These are phyloP conservation scores for Bothriochloa decipiens DNA, from an alignment of 176 grass and related monocot species.

Conservation along the genomic window DNA sequence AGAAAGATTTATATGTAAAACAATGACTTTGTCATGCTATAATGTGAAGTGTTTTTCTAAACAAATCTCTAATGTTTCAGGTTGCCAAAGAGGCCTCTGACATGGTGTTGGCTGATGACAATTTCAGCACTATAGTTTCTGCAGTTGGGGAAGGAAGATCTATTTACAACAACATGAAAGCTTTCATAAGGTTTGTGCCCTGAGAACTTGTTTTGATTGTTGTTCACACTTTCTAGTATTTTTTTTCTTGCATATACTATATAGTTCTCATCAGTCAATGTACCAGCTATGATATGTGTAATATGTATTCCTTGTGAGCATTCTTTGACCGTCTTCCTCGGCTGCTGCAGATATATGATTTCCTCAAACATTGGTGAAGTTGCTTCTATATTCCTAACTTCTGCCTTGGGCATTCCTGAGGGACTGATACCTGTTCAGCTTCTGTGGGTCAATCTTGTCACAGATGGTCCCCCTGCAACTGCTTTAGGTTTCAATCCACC, in stretches of 20 bases:
- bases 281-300: neutral
- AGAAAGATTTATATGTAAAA: neutral
- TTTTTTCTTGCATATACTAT: no score
- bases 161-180: slow-evolving; percentile 99
- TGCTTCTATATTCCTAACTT: slow-evolving; percentile 93
- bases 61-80: slow-evolving; percentile 33
- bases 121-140: slow-evolving; percentile 94
- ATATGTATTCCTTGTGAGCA: neutral
- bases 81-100: slow-evolving; percentile 96
- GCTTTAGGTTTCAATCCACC: slow-evolving; percentile 97
- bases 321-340: slow-evolving; percentile 50
- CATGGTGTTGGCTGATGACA: slow-evolving; percentile 98
- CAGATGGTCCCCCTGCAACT: slow-evolving; percentile 91
- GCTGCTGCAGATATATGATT: slow-evolving; percentile 84
- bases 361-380: slow-evolving; percentile 99
- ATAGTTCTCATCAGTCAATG: neutral
- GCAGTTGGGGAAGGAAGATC: slow-evolving; percentile 98
- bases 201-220: slow-evolving; percentile 9
- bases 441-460: slow-evolving; percentile 97
- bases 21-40: neutral
- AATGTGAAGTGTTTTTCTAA: neutral
- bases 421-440: slow-evolving; percentile 97
- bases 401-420: slow-evolving; percentile 95
- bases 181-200: slow-evolving; percentile 80
- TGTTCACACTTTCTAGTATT: neutral